Base-by-base conservation (phyloP, 1,139 yeast species). In the Lodderomyces pseudojiufengensis region DNA sequence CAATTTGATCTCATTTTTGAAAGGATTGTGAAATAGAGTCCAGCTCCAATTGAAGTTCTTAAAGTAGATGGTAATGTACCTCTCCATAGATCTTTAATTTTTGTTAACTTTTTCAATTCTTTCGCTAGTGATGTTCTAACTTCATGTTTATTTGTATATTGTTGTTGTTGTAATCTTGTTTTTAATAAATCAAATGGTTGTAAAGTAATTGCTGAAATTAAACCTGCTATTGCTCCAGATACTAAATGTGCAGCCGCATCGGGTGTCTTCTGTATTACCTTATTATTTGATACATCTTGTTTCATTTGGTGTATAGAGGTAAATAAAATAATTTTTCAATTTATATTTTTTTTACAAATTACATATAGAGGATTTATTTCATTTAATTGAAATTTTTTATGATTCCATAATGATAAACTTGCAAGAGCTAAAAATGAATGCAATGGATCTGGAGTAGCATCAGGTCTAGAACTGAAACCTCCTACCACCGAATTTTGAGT, bases 181-280 rank as follows among this genome's bases (percentile, higher is more conserved):
- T 92, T 92, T 37, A 92, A 63, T 34, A 92, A 69, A 59, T 92
- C 98, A 39, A 92, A 72, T 1, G 98, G 98, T 57, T 92, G 98
- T 27, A 92, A 70, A 1, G 77, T 69, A 6, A 86, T 76, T 0
- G 97, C 81, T 3, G 96, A 84, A 0, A 90, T 72, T 41, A 94
- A 61, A 0, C 98, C 98, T 1, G 96, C 95, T 9, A 76, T 52
- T 40, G 85, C 92, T 0, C 98, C 98, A 4, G 97, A 85, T 9
- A 78, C 53, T 10, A 88, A 59, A 59, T 88, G 96, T 1, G 60
- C 48, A 9, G 41, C 35, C 5, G 55, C 47, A 33, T 47, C 45
- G 18, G 55, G 53, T 23, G 42, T 35, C 25, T 36, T 33, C 35
- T 15, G 12, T 4, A 24, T 14, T 10, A 5, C 20, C 20, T 18